Conservation (phyloP, 306 rosid genomes). For the Casuarina equisetifolia region DNA sequence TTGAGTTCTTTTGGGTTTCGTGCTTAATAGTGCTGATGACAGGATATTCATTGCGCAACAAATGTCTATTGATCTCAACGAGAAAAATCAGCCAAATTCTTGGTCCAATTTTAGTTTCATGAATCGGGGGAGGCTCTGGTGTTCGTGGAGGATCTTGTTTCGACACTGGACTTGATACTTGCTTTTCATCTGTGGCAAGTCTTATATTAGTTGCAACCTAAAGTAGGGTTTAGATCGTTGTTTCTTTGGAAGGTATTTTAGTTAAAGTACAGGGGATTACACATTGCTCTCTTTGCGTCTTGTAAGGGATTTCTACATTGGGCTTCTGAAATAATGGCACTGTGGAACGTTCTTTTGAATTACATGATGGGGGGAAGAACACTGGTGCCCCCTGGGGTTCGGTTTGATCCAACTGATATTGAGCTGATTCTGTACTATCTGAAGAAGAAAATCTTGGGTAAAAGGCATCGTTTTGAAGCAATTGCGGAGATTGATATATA, state of each 20-base stretch:
- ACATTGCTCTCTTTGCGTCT: neutral
- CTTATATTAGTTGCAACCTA: neutral
- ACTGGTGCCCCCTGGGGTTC: constrained; percentile 56
- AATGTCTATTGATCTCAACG: constrained; percentile 47
- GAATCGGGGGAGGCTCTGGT: constrained; percentile 47
- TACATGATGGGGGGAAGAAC: constrained; percentile 28
- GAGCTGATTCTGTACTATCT: constrained; percentile 59
- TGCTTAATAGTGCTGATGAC: constrained; percentile 24
- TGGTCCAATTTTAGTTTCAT: constrained; percentile 31
- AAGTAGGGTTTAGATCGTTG: neutral
- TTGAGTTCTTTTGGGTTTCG: neutral
- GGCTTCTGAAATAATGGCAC: neutral
- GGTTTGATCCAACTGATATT: constrained; percentile 64
- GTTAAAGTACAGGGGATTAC: constrained; percentile 3
- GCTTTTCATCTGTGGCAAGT: neutral
- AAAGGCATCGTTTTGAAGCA: constrained; percentile 25
- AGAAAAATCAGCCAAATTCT: constrained; percentile 22
- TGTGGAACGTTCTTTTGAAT: neutral
- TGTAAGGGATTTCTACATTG: constrained; percentile 13
- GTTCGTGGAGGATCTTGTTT: constrained; percentile 44
- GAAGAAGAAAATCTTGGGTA: constrained; percentile 56
- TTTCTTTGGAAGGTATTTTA: neutral
- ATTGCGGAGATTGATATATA: constrained; percentile 66
- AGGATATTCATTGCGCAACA: constrained; percentile 35
- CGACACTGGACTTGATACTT: constrained; percentile 56